Conservation (phyloP, 371 early-diverging fungal genomes). For the Nematocida ironsii region DNA sequence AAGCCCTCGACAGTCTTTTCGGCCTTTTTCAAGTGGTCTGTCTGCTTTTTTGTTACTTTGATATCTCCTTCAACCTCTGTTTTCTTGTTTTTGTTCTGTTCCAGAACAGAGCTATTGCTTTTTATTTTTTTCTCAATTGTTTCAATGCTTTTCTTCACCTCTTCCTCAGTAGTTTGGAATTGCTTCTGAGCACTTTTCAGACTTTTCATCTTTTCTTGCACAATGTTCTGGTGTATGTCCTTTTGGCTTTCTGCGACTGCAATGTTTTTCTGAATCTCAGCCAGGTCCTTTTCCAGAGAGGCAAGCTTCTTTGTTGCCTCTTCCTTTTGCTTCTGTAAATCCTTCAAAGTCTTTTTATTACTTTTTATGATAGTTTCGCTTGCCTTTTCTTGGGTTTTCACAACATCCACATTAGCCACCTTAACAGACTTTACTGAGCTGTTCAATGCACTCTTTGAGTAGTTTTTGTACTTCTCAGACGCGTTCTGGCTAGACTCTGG, state of each 20-base stretch:
- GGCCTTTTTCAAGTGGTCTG: background rate
- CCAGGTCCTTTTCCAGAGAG: constrained; percentile 1
- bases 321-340: constrained; percentile 4
- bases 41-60: constrained; percentile 12
- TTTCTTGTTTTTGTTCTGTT: constrained; percentile 26
- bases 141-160: constrained; percentile 21
- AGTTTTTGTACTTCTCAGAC: background rate
- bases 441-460: background rate
- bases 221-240: background rate
- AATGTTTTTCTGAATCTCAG: constrained; percentile 8
- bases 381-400: background rate
- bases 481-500: background rate
- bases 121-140: background rate
- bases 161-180: constrained; percentile 21
- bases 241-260: constrained; percentile 12
- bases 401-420: background rate
- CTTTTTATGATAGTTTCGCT: constrained; percentile 5
- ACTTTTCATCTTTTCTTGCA: background rate
- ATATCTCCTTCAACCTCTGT: constrained; percentile 20
- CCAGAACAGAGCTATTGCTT: constrained; percentile 14
- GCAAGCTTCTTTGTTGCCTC: constrained; percentile 1
- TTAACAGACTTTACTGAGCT: background rate
- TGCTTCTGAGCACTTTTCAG: constrained; percentile 2
- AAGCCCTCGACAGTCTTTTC: constrained; percentile 16
- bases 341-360: background rate